Conservation (phyloP, 2,329 filamentous ascomycete species). For the Ophiostoma sp. region DNA sequence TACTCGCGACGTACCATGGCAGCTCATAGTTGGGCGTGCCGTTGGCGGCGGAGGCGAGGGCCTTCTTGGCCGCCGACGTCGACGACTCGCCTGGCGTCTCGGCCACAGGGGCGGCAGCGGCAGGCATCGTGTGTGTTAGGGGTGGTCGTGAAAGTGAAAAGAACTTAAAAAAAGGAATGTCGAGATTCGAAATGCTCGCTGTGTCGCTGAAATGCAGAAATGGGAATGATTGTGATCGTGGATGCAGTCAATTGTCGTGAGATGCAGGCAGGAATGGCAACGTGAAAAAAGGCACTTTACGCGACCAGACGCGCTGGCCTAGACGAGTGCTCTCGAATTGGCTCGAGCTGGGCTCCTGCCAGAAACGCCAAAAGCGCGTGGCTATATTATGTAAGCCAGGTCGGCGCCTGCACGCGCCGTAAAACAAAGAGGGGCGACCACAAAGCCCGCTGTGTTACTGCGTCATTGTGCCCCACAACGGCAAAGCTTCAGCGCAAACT, state of each 20-base stretch:
- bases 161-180: not conserved
- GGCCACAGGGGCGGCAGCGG: conserved; percentile 43
- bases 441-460: not conserved
- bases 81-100: conserved; percentile 63
- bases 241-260: not conserved
- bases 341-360: not conserved
- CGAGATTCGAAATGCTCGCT: not conserved
- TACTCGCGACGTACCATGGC: conserved; percentile 60
- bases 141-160: not conserved
- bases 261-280: not conserved
- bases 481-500: not conserved
- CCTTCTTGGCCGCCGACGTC: conserved; percentile 57
- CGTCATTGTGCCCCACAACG: conserved; percentile 19
- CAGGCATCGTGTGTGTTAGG: not conserved
- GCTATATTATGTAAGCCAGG: not conserved
- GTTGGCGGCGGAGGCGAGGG: conserved; percentile 51
- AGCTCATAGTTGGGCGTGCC: conserved; percentile 67
- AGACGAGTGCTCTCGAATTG: not conserved
- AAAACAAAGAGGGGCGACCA: not conserved
- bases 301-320: conserved; percentile 21
- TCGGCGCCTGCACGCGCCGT: not conserved
- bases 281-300: conserved; percentile 19
- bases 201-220: not conserved
- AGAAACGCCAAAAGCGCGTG: conserved; percentile 14
- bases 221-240: not conserved